Base-by-base conservation (phyloP, 2,329 filamentous ascomycete genomes). In the Cercospora sp. region DNA sequence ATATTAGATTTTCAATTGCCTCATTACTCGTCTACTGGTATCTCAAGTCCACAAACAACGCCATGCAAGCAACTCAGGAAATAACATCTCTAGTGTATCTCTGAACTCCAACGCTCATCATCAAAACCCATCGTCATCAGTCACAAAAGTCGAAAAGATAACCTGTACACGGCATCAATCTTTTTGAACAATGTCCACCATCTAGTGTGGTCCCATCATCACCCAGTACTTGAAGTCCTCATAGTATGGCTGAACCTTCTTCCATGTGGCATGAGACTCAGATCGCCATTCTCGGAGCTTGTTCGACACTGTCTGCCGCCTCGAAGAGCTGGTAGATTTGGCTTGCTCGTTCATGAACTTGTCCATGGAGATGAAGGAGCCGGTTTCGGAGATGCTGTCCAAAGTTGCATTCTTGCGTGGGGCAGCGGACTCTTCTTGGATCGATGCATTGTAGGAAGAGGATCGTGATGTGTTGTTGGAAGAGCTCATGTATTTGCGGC, bases 171-270 rank as follows among this genome's bases (percentile, higher is more conserved):
- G 18, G 18, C 18, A 21, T 21, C 18, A 21, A 21, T 21, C 18
- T 21, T 21, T 21, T 21, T 21, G 18, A 13, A 18, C 18, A 49
- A 49, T 8, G 10, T 30, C 53, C 24, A 57, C 30, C 28, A 1
- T 37, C 66, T 67, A 67, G 40, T 67, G 66, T 26, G 66, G 66
- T 24, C 66, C 66, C 66, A 67, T 64, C 61, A 67, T 43, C 8
- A 67, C 66, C 66, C 66, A 67, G n/a, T 61, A 67, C 66, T 67
- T 49, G 53, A 67, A 64, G 4, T 67, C 61, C 21, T 53, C 43
- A 49, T 67, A 67, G 30, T 64, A 67, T 18, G 66, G 66, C 66
- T 67, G 34, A 5, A 67, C 37, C 55, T 18, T 65, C 53, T 57
- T 67, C 66, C 66, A 67, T 21, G 66, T 67, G 2, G 66, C 53